Conservation (phyloP, 148 eudicot genomes). For the Polygonum aviculare region DNA sequence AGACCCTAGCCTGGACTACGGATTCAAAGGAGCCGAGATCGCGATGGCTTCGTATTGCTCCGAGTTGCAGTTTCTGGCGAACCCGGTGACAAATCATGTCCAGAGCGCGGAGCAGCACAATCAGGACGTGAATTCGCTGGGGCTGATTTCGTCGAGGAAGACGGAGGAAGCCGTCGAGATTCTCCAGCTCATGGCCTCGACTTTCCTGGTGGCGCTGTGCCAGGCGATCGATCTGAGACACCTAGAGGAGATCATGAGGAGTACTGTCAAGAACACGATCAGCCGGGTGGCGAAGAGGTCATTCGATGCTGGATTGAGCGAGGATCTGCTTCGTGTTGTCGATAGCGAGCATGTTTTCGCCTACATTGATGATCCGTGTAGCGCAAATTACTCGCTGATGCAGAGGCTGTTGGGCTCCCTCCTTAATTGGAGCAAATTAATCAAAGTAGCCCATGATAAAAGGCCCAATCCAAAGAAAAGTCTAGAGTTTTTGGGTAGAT, state of each 20-base stretch:
- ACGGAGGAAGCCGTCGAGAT: constrained; percentile 30
- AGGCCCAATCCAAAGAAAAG: too few relatives aligned
- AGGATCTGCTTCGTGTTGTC: constrained; percentile 23
- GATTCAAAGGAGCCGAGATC: constrained; percentile 39
- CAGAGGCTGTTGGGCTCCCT: too few relatives aligned
- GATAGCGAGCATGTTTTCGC: constrained; percentile 27
- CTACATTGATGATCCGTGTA: constrained; percentile 32
- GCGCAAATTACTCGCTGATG: constrained; percentile 23
- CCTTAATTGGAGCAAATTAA: too few relatives aligned
- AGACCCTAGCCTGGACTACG: constrained; percentile 35
- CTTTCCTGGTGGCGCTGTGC: constrained; percentile 29
- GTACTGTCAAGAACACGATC: constrained; percentile 23
- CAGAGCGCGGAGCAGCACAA: constrained; percentile 12
- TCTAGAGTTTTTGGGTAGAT: too few relatives aligned
- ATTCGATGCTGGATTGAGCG: constrained; percentile 10
- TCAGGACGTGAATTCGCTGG: constrained; percentile 17
- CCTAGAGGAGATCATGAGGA: constrained; percentile 26
- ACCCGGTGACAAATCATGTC: constrained; percentile 28
- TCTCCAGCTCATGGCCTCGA: constrained; percentile 31
- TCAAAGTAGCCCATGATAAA: too few relatives aligned
- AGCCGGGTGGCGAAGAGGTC: constrained; percentile 25
- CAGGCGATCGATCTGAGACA: constrained; percentile 37
- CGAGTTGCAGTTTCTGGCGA: constrained; percentile 26
- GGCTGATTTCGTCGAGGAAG: constrained; percentile 22
- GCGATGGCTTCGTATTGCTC: constrained; percentile 37